Conservation (phyloP, 345 rosid genomes). For the Bruguiera gymnorhiza region DNA sequence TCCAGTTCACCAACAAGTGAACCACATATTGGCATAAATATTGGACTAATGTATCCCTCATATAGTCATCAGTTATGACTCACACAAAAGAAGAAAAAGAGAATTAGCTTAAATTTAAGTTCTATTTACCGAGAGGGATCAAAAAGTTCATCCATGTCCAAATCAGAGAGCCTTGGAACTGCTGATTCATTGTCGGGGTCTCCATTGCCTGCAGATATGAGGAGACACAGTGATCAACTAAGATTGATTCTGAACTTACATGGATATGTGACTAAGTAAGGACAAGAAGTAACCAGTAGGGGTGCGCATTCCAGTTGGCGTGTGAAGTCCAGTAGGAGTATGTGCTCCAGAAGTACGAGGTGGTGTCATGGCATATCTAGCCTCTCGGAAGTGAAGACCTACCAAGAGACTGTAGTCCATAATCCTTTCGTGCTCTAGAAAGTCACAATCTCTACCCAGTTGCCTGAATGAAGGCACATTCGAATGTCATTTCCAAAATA, state of each 20-base stretch:
- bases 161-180: conserved; percentile 51
- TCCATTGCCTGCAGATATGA: conserved; percentile 36
- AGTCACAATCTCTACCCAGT: conserved; percentile 90
- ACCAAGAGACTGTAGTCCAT: conserved; percentile 95
- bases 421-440: conserved; percentile 88
- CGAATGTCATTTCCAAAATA: not conserved
- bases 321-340: conserved; percentile 51
- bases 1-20: not conserved
- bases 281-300: conserved; percentile 37
- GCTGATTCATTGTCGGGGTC: conserved; percentile 35
- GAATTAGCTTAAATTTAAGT: not conserved
- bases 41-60: too few species aligned
- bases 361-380: conserved; percentile 36
- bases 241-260: conserved; percentile 1
- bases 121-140: conserved; percentile 61
- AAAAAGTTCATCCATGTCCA: conserved; percentile 48
- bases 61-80: not conserved
- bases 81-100: not conserved
- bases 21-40: too few species aligned
- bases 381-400: conserved; percentile 80
- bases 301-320: conserved; percentile 10
- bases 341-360: conserved; percentile 46
- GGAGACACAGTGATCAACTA: conserved; percentile 22
- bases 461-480: conserved; percentile 52
- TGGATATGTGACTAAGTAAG: not conserved